Conservation (phyloP, 2,329 filamentous ascomycete species). For the Aspergillus piperis region DNA sequence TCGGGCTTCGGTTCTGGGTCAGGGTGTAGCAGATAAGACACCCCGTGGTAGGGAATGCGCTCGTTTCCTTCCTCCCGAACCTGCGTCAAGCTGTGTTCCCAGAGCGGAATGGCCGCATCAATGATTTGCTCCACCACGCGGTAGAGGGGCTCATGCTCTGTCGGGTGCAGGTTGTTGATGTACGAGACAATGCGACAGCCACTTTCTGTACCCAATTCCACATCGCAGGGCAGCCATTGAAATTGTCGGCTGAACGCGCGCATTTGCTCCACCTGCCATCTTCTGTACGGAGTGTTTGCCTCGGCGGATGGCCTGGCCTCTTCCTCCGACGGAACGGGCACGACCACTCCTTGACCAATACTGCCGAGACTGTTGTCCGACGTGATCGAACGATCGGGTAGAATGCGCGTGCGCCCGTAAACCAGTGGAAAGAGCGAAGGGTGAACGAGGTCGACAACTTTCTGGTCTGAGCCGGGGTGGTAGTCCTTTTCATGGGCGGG, state of each 20-base stretch:
- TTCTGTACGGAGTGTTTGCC: too few species aligned
- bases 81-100: slow-evolving; percentile 40
- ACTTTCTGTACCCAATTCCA: slow-evolving; percentile 25
- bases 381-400: slow-evolving; percentile 21
- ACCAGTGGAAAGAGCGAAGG: slow-evolving; percentile 54
- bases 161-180: slow-evolving; percentile 49
- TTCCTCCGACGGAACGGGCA: neutral
- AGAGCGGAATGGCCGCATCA: slow-evolving; percentile 47
- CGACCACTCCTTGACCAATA: slow-evolving; percentile 15
- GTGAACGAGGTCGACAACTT: slow-evolving; percentile 66
- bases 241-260: slow-evolving; percentile 32
- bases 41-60: slow-evolving; percentile 14
- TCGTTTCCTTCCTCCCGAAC: neutral
- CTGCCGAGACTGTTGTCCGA: slow-evolving; percentile 26
- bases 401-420: slow-evolving; percentile 28
- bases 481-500: slow-evolving; percentile 58
- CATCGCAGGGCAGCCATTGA: slow-evolving; percentile 51
- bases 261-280: neutral
- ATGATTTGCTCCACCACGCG: slow-evolving; percentile 39
- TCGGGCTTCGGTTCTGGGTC: slow-evolving; percentile 6
- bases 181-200: slow-evolving; percentile 39
- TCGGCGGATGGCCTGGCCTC: neutral
- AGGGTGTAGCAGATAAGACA: neutral
- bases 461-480: slow-evolving; percentile 60
- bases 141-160: slow-evolving; percentile 36